Conservation (phyloP, 1,284 basidiomycete genomes). For the Somion occarium region DNA sequence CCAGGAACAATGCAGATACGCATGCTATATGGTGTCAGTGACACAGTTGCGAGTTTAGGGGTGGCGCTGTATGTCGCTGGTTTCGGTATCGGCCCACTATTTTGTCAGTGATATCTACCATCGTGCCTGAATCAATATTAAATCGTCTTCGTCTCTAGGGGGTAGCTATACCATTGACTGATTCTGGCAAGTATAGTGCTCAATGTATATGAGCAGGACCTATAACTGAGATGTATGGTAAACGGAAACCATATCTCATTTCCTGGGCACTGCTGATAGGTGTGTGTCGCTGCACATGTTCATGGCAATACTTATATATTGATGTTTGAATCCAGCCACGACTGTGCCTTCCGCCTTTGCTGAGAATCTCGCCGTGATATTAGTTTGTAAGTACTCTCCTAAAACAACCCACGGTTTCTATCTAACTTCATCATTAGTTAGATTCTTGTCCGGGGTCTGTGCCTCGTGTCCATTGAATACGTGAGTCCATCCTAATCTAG, state of each 20-base stretch:
- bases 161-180: too few species aligned
- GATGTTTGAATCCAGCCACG: neutral
- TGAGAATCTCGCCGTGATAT: neutral
- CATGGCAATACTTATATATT: neutral
- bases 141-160: too few species aligned
- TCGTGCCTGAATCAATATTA: too few species aligned
- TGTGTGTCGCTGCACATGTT: neutral
- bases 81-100: neutral
- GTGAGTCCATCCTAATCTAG: too few species aligned
- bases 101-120: neutral
- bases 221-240: neutral
- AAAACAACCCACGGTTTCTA: neutral
- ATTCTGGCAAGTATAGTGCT: too few species aligned
- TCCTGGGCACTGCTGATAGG: neutral
- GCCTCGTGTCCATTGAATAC: neutral
- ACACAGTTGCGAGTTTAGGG: neutral
- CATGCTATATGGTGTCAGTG: neutral
- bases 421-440: neutral
- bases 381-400: neutral
- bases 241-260: neutral
- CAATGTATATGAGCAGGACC: neutral
- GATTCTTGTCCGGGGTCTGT: neutral
- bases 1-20: neutral
- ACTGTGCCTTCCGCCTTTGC: neutral
- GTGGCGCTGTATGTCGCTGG: neutral